Evolutionary conservation across 1,139 yeast genomes (phyloP).

Genomic region (Geotrichum aggregatum): DNA sequence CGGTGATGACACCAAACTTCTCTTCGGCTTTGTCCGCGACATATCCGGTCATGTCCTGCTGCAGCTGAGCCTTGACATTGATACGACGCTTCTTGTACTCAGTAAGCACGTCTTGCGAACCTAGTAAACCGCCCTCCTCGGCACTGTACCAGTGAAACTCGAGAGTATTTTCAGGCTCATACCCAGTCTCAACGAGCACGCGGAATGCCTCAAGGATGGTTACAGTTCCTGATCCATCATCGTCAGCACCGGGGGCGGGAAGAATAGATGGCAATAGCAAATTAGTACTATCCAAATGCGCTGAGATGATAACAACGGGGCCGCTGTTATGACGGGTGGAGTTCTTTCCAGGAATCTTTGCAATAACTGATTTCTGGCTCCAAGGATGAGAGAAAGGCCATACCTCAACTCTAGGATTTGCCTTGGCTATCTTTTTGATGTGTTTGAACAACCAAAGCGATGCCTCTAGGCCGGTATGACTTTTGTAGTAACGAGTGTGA

Average conservation of each 20-base stretch:
- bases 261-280: slow-evolving; percentile 62
- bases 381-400: slow-evolving; percentile 18
- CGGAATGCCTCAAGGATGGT: slow-evolving; percentile 75
- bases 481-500: slow-evolving; percentile 75
- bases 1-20: slow-evolving; percentile 60
- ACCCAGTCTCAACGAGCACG: slow-evolving; percentile 43
- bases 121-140: slow-evolving; percentile 89
- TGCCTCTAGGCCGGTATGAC: slow-evolving; percentile 63
- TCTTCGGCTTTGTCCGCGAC: slow-evolving; percentile 56
- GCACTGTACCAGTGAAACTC: slow-evolving; percentile 96
- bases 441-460: slow-evolving; percentile 65
- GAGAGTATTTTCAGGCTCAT: slow-evolving; percentile 64
- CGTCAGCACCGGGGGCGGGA: slow-evolving; percentile 95
- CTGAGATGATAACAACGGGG: slow-evolving; percentile 66
- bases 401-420: slow-evolving; percentile 10
- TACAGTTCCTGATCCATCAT: slow-evolving; percentile 85
- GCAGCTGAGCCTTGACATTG: slow-evolving; percentile 75
- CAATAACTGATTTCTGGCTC: slow-evolving; percentile 40
- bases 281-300: slow-evolving; percentile 86
- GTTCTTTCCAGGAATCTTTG: slow-evolving; percentile 43
- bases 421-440: slow-evolving; percentile 44
- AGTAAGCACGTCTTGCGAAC: slow-evolving; percentile 75
- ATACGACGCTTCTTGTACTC: slow-evolving; percentile 26
- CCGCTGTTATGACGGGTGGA: slow-evolving; percentile 29
- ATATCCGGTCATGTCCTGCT: slow-evolving; percentile 95